phyloP scores from a whole-genome alignment of 305 asterid genomes.

The Rubia tinctorum region DNA sequence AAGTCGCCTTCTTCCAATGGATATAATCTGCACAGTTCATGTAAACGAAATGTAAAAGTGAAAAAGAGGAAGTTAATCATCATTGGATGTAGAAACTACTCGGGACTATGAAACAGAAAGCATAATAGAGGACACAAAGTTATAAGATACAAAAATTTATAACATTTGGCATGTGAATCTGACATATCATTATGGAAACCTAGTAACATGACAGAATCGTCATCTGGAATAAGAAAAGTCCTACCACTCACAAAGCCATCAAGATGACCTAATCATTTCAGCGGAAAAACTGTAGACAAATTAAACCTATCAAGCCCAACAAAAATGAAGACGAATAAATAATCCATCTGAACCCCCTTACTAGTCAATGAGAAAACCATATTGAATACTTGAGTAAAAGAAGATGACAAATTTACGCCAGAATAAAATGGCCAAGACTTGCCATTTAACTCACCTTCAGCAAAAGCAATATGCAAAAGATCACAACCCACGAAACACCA shows the following conservation, averaged over 20 bases:
- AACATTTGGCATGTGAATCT: neutral
- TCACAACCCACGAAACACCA: conserved; percentile 87
- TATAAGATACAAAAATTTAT: neutral
- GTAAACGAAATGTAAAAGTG: neutral
- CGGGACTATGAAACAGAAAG: neutral
- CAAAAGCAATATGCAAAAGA: conserved; percentile 48
- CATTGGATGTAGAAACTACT: neutral
- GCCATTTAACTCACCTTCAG: conserved; percentile 62
- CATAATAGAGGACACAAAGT: neutral
- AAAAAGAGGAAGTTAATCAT: neutral
- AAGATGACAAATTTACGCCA: neutral
- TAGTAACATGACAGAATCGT: too few relatives aligned
- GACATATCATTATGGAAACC: neutral
- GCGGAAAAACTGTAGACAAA: neutral
- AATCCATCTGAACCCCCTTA: neutral
- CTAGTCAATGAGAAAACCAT: neutral
- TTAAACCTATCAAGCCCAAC: neutral
- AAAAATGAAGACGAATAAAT: neutral
- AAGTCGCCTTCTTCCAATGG: conserved; percentile 70
- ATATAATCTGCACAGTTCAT: conserved; percentile 47
- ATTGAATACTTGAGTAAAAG: neutral
- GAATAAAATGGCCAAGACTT: neutral
- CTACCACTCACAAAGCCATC: neutral
- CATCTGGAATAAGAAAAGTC: neutral
- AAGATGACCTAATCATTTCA: neutral